Base-by-base conservation (phyloP, 345 rosid genomes). In the Heritiera littoralis region DNA sequence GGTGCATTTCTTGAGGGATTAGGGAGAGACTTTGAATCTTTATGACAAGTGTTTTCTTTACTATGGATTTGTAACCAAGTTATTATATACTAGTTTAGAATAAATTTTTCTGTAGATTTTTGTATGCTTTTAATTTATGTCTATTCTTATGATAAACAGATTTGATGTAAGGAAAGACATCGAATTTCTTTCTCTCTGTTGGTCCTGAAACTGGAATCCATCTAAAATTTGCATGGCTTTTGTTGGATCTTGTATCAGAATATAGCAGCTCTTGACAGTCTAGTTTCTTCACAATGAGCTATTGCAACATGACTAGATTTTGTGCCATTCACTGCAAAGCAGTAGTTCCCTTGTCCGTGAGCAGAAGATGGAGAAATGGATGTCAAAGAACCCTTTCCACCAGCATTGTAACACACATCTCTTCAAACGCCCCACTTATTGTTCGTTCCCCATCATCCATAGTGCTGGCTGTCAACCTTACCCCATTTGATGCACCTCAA, bases 401-500 rank as follows among this genome's bases (percentile, higher is more conserved):
- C 64, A 80, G 77, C 73, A 20, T 79, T 9, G 78, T 79, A 15
- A 82, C 84, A 15, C 76, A 75, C 30, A 59, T 83, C 74, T 83
- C 89, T 78, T 67, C 79, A 38, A 52, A 72, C 17, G 60, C 76
- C 23, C 61, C 87, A 51, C 83, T 85, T 4, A n/a, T 76, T 35
- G 75, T 70, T 55, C 87, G 83, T 45, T 54, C 87, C 6, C 88
- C 87, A 10, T 81, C 91, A 1, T 82, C 92, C 43, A 72, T 91
- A 14, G 82, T 81, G 41, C 70, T 88, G 40, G 83, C 83, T 70
- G 85, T 93, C 28, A 55, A 80, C 48, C 76, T 87, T 64, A 80
- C 87, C 11, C 90, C 85, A 12, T 88, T 89, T 0, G 90, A 91
- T 75, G 82, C 83, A 51, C 93, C 94, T 9, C 99, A 95, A 84